Base-by-base conservation (phyloP, 2,329 filamentous ascomycete genomes). In the Aureobasidium uvarum region DNA sequence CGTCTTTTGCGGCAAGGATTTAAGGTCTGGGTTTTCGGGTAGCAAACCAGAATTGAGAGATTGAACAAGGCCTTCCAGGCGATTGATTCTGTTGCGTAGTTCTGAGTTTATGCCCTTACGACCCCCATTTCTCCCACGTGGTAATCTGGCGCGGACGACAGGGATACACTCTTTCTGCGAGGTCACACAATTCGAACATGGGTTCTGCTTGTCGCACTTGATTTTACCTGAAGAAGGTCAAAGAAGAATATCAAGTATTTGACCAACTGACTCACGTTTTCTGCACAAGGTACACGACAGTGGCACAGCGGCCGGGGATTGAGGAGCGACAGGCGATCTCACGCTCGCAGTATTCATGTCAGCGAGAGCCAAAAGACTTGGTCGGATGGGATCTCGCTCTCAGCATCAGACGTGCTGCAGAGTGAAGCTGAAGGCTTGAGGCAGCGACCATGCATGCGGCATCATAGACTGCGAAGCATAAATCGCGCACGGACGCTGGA, bases 201-300 rank as follows among this genome's bases (percentile, higher is more conserved):
- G 66, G 3, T 51, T 39, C 18, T 54, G 48, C 28, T 67, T 65
- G 23, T 67, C 66, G 36, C 66, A 67, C 31, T 65, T 65, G 41
- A 67, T 65, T 28, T 65, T 65, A 36, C 64, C 56, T 36, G 41
- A 45, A 25, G 31, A n/a, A 1, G 6, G 18, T 58, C 33, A 58
- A 31, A 56, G 8, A 10, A 31, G 23, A 14, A 10, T 20, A 28
- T 45, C 16, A 45, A n/a, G 3, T 7, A 36, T 25, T 33, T 14
- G n/a, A 14, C 10, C 8, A 18, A 45, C 16, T 3, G 39, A 45
- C 54, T 58, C 54, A 58, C 54, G 54, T 43, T 58, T 58, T 10
- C 56, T 50, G 38, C 66, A 67, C 39, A 62, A 25, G n/a, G 55
- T 39, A 41, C 63, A 65, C n/a, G 63, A 65, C 20, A 65, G 33